Evolutionary conservation across 805 yeast genomes (phyloP), one percentile per base, ranked within the genome.

Genomic region (Lipomyces mesembrius): DNA sequence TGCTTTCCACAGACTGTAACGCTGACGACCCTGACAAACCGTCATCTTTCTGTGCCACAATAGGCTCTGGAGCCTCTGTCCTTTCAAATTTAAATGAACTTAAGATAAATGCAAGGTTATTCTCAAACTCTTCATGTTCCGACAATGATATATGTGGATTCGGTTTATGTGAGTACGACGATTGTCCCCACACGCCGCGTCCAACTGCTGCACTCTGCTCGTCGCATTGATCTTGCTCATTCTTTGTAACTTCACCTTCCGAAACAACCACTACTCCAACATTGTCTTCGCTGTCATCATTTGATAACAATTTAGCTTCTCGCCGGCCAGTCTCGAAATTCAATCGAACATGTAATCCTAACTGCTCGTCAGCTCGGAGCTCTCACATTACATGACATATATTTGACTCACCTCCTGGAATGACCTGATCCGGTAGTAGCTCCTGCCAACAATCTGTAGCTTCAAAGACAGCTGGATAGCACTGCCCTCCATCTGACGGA

Each of bases 271-370:
- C 59, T 0, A 65, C 67, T 39, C 70, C 65, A 2, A 73, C 68
- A 9, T 72, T 59, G 1, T 76, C 60, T 22, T 59, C 64, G 56
- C 46, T 57, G 51, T 60, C 71, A 17, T 75, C 79, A 4, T 75
- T 74, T 34, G 80, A 83, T 67, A 86, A 72, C 4, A 88, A 67
- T 71, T 86, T 89, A 0, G 97, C 97, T 76, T 88, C 90, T 72
- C 83, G 85, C 34, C 79, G 77, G 22, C 89, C 88, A 0, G 92
- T 87, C n/a, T 88, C 91, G 65, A 92, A 78, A 75, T 91, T 88
- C 71, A 93, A 73, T 70, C 91, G 82, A 12, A 92, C 85, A 76
- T 90, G 93, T 43, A 90, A 77, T 0, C 98, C 98, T 69, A 11
- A 43, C 3, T 7, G 3, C 3, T 7, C 0, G 27, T 37, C 12